Evolutionary conservation across 164 flowering plant species (phyloP), one percentile per base, ranked within the genome.

Genomic region (Vitis labrusca): DNA sequence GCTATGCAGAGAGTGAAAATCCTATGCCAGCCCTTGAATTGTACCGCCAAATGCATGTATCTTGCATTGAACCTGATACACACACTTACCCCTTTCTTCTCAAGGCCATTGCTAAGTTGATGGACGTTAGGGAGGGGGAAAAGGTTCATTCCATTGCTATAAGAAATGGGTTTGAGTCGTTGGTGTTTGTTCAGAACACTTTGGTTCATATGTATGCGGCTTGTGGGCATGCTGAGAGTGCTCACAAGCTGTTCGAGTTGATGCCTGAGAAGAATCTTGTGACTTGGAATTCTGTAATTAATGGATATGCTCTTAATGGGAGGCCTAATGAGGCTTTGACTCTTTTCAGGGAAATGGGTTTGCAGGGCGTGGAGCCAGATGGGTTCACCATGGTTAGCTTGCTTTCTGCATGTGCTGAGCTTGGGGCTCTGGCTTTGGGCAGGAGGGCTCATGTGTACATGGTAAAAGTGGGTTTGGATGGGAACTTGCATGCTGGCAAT

Each of bases 11-110:
- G 81, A 78, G 72, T 52, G 73, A 72, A 19, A 65, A 71, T 58
- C 82, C 86, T 1, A 6, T 11, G 7, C 85, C 77, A 1, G 81
- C 83, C 11, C 27, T 77, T 59, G 72, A 70, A 19, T 23, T 79
- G 11, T 69, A 72, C 63, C 59, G 51, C 65, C 69, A 58, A 29
- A 80, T 82, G 85, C 81, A 27, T 1, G 48, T 14, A 2, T 48
- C 62, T 14, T 37, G 59, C 10, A 17, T 77, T 6, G 50, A 75
- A 58, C 79, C 85, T 9, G 83, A 82, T 54, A 80, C 83, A 0
- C 85, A 82, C 70, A 82, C 81, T 0, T 82, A 75, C 76, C 85
- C 83, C 53, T 82, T 82, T 61, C 76, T 82, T 71, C 48, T 82
- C 1, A 82, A 82, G 64, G 83, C 85, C 29, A 64, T 80, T 55